Conservation (phyloP, 2,329 filamentous ascomycete species). For the Thelonectria olida region DNA sequence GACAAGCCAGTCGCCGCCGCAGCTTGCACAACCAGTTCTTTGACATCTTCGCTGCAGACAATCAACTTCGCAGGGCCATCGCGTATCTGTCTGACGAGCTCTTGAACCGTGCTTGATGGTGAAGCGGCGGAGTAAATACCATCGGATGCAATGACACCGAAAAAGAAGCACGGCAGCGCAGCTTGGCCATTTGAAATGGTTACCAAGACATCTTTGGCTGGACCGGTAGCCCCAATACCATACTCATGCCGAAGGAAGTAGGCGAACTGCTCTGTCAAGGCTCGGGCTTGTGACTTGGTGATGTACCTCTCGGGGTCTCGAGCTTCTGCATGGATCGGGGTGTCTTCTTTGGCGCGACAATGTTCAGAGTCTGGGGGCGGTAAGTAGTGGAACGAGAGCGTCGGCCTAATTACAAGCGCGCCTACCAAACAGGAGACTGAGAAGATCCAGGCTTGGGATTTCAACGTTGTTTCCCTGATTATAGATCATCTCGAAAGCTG, state of each 20-base stretch:
- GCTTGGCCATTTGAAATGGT: conserved; percentile 66
- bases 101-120: conserved; percentile 57
- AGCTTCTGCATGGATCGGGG: conserved; percentile 65
- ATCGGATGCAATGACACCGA: conserved; percentile 65
- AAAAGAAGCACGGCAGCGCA: conserved; percentile 63
- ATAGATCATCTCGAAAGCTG: conserved; percentile 48
- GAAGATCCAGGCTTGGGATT: conserved; percentile 52
- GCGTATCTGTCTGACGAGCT: conserved; percentile 57
- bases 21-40: conserved; percentile 57
- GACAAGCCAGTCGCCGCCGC: conserved; percentile 56
- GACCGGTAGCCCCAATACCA: conserved; percentile 59
- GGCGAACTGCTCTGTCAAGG: conserved; percentile 61
- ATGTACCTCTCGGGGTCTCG: conserved; percentile 61
- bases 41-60: conserved; percentile 58
- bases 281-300: conserved; percentile 60
- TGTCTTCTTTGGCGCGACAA: conserved; percentile 53
- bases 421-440: conserved; percentile 56
- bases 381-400: too few species aligned
- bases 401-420: too few species aligned
- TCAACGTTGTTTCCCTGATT: conserved; percentile 41
- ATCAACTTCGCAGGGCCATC: conserved; percentile 51
- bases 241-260: conserved; percentile 63
- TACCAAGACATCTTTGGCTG: conserved; percentile 63
- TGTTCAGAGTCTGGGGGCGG: conserved; percentile 46
- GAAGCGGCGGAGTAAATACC: conserved; percentile 67